Conservation (phyloP, 306 rosid genomes). For the Gynostemma pentaphyllum region DNA sequence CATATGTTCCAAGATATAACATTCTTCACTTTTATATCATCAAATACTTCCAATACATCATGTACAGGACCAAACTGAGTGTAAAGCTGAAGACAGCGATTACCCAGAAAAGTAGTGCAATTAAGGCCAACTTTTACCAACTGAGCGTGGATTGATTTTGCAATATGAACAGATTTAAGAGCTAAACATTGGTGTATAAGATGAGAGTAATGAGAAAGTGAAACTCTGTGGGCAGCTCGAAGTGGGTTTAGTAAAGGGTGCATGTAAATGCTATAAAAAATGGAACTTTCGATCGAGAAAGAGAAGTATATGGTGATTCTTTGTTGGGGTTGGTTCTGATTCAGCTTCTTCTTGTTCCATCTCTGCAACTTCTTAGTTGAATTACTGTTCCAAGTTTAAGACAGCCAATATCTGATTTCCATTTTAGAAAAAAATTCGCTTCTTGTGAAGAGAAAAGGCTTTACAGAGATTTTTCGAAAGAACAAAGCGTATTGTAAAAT, state of each 20-base stretch:
- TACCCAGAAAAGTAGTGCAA: slow-evolving; percentile 55
- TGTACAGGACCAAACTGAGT: slow-evolving; percentile 27
- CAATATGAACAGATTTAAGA: slow-evolving; percentile 21
- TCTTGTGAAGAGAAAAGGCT: neutral
- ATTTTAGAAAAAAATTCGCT: neutral
- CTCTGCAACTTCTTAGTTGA: neutral
- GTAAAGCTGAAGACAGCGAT: slow-evolving; percentile 50
- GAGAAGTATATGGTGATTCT: neutral
- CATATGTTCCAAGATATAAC: slow-evolving; percentile 52
- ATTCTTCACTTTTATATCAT: slow-evolving; percentile 47
- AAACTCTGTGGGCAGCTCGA: slow-evolving; percentile 17
- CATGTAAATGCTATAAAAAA: slow-evolving; percentile 34
- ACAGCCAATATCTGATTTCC: neutral
- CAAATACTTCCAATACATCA: slow-evolving; percentile 45
- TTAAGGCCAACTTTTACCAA: slow-evolving; percentile 56
- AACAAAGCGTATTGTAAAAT: no score
- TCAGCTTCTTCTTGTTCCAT: neutral
- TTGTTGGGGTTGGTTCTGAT: neutral
- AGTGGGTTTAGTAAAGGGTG: slow-evolving; percentile 39
- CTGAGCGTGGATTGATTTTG: slow-evolving; percentile 45
- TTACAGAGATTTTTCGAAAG: no score
- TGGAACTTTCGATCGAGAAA: neutral
- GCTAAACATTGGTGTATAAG: slow-evolving; percentile 37
- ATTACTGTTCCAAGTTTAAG: neutral
- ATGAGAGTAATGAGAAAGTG: slow-evolving; percentile 37